phyloP scores from a whole-genome alignment of 2,329 filamentous ascomycete species.

The Elsinoe fawcettii region DNA sequence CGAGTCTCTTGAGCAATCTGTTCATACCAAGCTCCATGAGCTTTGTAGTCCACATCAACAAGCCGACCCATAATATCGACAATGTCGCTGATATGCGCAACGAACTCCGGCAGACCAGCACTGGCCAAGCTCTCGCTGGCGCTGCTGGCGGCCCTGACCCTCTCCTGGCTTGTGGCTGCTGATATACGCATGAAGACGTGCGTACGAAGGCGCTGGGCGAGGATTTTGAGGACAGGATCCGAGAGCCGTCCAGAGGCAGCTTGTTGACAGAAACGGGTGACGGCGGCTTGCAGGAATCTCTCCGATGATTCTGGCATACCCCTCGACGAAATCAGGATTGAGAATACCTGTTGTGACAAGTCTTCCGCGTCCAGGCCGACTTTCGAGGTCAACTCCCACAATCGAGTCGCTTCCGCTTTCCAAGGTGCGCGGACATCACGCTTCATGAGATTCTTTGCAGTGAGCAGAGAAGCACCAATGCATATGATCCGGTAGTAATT shows the following conservation, averaged over 20 bases:
- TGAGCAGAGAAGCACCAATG: slow-evolving; percentile 65
- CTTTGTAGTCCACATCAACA: slow-evolving; percentile 58
- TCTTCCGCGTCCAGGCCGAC: slow-evolving; percentile 16
- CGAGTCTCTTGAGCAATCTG: slow-evolving; percentile 51
- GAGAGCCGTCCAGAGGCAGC: slow-evolving; percentile 30
- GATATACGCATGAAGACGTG: slow-evolving; percentile 59
- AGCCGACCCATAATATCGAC: slow-evolving; percentile 60
- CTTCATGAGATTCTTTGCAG: slow-evolving; percentile 76
- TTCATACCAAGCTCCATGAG: slow-evolving; percentile 66
- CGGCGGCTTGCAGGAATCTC: slow-evolving; percentile 36
- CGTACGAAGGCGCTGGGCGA: slow-evolving; percentile 58
- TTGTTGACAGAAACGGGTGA: slow-evolving; percentile 45
- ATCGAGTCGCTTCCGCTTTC: slow-evolving; percentile 65
- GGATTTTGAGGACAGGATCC: slow-evolving; percentile 58
- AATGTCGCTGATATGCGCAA: slow-evolving; percentile 59
- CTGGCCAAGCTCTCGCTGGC: slow-evolving; percentile 62
- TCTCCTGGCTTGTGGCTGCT: slow-evolving; percentile 60
- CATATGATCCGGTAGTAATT: slow-evolving; percentile 61
- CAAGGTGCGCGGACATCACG: slow-evolving; percentile 70
- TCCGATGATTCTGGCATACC: slow-evolving; percentile 43
- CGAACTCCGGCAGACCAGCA: slow-evolving; percentile 66
- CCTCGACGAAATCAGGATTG: slow-evolving; percentile 42
- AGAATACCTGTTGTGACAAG: slow-evolving; percentile 38
- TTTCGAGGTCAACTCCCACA: slow-evolving; percentile 48
- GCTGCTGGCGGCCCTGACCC: slow-evolving; percentile 59